A percentile compares a stretch with the other conserved stretches of the same genome.
These are phyloP conservation scores for Aureobasidium uvarum DNA, from an alignment of 2,329 filamentous ascomycete species.

Conservation along the genomic window DNA sequence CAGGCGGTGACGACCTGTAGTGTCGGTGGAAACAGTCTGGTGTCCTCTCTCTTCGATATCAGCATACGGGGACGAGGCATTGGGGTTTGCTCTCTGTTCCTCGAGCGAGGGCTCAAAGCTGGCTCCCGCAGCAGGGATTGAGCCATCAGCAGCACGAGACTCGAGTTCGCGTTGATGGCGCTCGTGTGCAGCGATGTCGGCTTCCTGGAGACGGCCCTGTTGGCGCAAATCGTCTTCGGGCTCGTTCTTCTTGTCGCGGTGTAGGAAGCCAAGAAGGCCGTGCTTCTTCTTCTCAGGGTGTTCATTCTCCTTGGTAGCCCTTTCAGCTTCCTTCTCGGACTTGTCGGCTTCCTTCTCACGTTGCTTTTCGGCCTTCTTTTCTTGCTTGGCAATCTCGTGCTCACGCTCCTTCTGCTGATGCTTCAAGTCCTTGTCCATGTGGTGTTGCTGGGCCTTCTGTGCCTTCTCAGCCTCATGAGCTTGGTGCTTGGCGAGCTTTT, in stretches of 20 bases:
- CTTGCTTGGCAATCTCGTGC: conserved; percentile 31
- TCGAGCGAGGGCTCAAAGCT: conserved; percentile 20
- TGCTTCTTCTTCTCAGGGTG: conserved; percentile 29
- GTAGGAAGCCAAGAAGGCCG: conserved; percentile 42
- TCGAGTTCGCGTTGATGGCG: conserved; percentile 29
- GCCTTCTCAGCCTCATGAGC: conserved; percentile 32
- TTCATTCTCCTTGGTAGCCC: conserved; percentile 23
- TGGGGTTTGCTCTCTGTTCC: conserved; percentile 29
- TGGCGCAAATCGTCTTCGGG: conserved; percentile 1
- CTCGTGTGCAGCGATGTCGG: conserved; percentile 22
- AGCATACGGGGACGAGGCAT: background rate
- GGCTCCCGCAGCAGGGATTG: conserved; percentile 31
- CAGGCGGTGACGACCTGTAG: conserved; percentile 39
- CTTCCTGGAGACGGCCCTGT: conserved; percentile 14
- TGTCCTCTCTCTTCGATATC: conserved; percentile 35
- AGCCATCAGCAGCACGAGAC: conserved; percentile 10
- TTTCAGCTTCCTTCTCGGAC: conserved; percentile 35
- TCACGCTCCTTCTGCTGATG: conserved; percentile 36
- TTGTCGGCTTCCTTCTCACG: conserved; percentile 34
- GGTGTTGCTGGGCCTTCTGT: conserved; percentile 33
- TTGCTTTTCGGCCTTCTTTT: conserved; percentile 34
- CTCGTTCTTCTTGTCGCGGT: conserved; percentile 43
- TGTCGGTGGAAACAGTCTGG: conserved; percentile 31
- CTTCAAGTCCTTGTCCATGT: conserved; percentile 30
- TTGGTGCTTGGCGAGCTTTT: conserved; percentile 34